Evolutionary conservation across 2,329 filamentous ascomycete genomes (phyloP).

Genomic region (Ophiosphaerella korrae): DNA sequence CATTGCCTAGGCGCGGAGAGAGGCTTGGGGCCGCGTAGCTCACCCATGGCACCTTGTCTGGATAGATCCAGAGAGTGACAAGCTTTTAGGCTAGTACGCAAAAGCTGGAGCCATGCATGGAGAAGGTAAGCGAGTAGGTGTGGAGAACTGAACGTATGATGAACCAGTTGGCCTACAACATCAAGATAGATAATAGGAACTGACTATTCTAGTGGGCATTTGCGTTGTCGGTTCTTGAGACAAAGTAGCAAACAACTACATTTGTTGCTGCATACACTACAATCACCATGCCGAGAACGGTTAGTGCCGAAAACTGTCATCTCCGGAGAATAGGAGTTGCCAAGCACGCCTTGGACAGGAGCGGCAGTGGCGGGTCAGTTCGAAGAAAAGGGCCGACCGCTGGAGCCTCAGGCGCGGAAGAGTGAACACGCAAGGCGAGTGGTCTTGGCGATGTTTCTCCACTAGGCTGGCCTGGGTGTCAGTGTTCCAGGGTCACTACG

Average conservation of each 20-base stretch:
- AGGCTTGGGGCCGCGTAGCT: neutral
- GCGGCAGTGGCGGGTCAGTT: slow-evolving; percentile 1
- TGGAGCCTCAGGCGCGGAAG: slow-evolving; percentile 18
- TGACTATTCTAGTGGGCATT: too few species aligned
- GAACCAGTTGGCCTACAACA: too few species aligned
- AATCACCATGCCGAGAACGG: neutral
- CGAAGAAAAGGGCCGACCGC: slow-evolving; percentile 17
- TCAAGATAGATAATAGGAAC: too few species aligned
- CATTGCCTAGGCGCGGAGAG: neutral
- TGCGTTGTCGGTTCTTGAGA: too few species aligned
- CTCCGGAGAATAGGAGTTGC: slow-evolving; percentile 2
- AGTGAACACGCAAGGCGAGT: slow-evolving; percentile 11
- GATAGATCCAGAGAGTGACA: neutral
- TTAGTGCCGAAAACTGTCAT: neutral
- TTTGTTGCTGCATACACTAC: neutral
- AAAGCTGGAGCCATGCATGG: too few species aligned
- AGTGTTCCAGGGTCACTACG: slow-evolving; percentile 12
- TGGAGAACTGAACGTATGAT: too few species aligned
- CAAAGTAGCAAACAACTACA: too few species aligned
- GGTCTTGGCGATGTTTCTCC: slow-evolving; percentile 31
- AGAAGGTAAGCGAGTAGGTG: too few species aligned
- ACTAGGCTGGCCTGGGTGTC: slow-evolving; percentile 26
- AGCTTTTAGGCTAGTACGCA: neutral
- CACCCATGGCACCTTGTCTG: neutral
- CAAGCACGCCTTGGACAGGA: slow-evolving; percentile 5